Conservation (phyloP, 2,329 filamentous ascomycete genomes). For the Ceratocystis harringtonii region DNA sequence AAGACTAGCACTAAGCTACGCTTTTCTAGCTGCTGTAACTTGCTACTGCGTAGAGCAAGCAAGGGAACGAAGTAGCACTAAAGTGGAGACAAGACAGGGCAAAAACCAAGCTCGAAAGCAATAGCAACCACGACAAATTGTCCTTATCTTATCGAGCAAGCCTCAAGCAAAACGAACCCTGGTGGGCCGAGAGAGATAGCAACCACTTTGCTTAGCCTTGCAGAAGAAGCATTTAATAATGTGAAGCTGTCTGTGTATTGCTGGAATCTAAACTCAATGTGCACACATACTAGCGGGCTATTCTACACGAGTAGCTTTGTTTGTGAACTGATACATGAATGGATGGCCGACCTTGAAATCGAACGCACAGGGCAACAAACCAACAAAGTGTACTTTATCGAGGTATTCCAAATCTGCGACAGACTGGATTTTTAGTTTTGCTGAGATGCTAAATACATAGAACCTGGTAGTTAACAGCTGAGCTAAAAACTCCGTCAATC, state of each 20-base stretch:
- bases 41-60: neutral
- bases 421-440: neutral
- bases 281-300: neutral
- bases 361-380: neutral
- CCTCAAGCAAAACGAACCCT: neutral
- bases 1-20: neutral
- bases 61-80: neutral
- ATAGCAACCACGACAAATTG: neutral
- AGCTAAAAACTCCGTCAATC: too few species aligned
- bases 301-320: neutral
- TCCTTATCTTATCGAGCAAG: neutral
- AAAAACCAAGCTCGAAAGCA: neutral
- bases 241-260: neutral
- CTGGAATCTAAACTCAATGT: neutral
- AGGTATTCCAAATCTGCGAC: neutral
- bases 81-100: neutral
- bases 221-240: neutral
- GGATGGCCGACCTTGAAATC: neutral
- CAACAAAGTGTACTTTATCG: neutral
- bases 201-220: neutral
- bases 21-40: neutral
- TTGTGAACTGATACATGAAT: neutral
- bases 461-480: neutral
- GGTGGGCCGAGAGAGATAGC: neutral
- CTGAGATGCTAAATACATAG: neutral